Conservation (phyloP, 768 basidiomycete species). For the Hericium coralloides region DNA sequence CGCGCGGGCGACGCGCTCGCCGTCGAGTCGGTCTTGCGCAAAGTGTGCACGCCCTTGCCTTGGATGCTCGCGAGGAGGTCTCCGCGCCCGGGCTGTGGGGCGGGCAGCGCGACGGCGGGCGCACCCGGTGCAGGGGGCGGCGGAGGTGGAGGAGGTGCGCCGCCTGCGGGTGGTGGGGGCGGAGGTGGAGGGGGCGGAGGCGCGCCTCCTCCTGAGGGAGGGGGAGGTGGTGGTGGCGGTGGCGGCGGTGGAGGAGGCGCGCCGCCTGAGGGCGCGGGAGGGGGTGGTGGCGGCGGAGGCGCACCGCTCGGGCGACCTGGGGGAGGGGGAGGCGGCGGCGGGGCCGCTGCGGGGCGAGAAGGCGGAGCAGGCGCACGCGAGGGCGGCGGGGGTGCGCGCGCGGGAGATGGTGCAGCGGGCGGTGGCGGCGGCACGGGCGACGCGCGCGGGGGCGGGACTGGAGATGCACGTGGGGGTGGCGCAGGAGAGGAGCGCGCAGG, state of each 20-base stretch:
- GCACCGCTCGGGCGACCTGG: conserved; percentile 17
- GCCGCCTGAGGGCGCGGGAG: conserved; percentile 16
- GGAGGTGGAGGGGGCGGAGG: conserved; percentile 36
- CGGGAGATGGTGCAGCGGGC: conserved; percentile 26
- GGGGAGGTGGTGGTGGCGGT: conserved; percentile 20
- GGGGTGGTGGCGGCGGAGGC: conserved; percentile 28
- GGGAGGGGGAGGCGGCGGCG: conserved; percentile 20
- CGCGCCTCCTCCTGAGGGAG: conserved; percentile 17
- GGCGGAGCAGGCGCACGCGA: conserved; percentile 7
- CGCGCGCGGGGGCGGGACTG: conserved; percentile 18
- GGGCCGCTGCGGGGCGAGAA: conserved; percentile 17
- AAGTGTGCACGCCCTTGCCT: conserved; percentile 63
- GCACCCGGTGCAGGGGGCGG: conserved; percentile 29
- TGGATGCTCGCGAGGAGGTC: conserved; percentile 76
- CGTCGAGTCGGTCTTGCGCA: conserved; percentile 47
- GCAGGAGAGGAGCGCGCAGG: conserved; percentile 19
- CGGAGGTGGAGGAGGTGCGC: conserved; percentile 35
- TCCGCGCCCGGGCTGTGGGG: conserved; percentile 50
- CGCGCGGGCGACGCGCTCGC: conserved; percentile 17
- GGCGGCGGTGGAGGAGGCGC: conserved; percentile 19
- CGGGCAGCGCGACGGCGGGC: conserved; percentile 26
- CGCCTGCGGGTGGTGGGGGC: conserved; percentile 17
- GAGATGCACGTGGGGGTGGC: conserved; percentile 22
- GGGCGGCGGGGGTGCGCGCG: conserved; percentile 28
- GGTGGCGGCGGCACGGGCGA: conserved; percentile 18